Evolutionary conservation across 1,139 yeast genomes (phyloP), one percentile per base, ranked within the genome.

Genomic region (Debaryomyces singareniensis): DNA sequence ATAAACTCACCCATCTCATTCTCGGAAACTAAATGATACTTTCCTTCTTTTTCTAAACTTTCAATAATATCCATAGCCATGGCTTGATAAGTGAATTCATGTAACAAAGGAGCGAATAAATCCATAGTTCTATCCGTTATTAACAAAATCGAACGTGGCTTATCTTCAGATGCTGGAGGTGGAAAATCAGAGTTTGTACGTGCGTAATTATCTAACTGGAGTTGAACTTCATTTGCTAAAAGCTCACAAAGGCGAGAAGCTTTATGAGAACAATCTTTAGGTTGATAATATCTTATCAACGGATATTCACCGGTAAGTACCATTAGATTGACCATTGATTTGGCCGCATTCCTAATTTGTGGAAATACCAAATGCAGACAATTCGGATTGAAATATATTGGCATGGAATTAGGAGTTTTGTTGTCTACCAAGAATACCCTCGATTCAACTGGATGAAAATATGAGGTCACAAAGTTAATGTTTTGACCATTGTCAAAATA

Each of bases 61-160:
- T 62, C 67, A 23, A 71, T 71, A 29, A 77, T 55, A 53, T 91
- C 98, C 62, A 81, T 79, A 11, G 91, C 83, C 85, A 89, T 80
- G 5, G 96, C 91, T 54, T 91, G 95, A 53, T 87, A 93, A n/a
- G 82, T 75, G 55, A 89, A 86, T 51, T 87, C 96, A 53, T 91
- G 98, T 32, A 89, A 56, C 29, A 93, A 53, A 0, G 97, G 96
- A 3, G 95, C 84, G 47, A 75, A 74, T 34, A 83, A 64, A 53
- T 93, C 98, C 50, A 87, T 53, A 1, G 95, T 71, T 38, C 99
- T 68, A 54, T 91, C 98, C 4, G 84, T 64, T 20, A 91, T 75
- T 30, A 91, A 54, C 42, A 89, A 68, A 1, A 85, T 68, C 0
- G 96, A 74, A 41, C 95, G 68, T 11, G 84, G 85, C 40, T 80